phyloP scores from a whole-genome alignment of 2,329 filamentous ascomycete genomes.

The Colletotrichum tanaceti region DNA sequence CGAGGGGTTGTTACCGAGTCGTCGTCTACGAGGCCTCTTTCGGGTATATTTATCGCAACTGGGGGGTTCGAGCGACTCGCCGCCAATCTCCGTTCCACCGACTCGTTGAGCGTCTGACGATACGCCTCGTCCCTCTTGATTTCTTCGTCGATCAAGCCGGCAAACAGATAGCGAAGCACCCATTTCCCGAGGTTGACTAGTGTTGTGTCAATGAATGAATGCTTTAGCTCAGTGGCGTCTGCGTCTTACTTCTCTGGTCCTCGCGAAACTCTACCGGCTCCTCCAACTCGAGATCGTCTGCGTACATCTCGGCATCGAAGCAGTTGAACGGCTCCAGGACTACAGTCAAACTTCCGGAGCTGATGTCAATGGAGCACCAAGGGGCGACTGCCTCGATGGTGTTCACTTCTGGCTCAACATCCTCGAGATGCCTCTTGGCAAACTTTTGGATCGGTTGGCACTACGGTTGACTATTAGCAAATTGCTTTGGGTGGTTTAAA shows the following conservation, averaged over 20 bases:
- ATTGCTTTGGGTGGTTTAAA: not conserved
- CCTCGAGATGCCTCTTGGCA: constrained; percentile 92
- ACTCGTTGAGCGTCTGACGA: constrained; percentile 75
- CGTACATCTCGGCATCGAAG: constrained; percentile 97
- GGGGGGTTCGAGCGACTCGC: constrained; percentile 69
- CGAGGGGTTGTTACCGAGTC: constrained; percentile 64
- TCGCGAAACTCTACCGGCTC: constrained; percentile 86
- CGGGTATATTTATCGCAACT: constrained; percentile 65
- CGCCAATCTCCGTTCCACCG: constrained; percentile 67
- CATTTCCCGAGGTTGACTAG: constrained; percentile 95
- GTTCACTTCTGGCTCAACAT: constrained; percentile 88
- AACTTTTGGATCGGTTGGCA: constrained; percentile 91
- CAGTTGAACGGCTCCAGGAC: constrained; percentile 94
- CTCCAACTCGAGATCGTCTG: constrained; percentile 83
- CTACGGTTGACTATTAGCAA: constrained; percentile 56
- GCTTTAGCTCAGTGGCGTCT: not conserved
- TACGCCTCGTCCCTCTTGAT: constrained; percentile 82
- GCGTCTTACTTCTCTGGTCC: constrained; percentile 84
- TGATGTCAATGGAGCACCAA: constrained; percentile 95
- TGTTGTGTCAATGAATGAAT: not conserved
- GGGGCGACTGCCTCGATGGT: constrained; percentile 90
- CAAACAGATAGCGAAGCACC: constrained; percentile 93
- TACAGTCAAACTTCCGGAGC: constrained; percentile 91
- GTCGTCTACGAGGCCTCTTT: constrained; percentile 51
- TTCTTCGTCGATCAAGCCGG: constrained; percentile 89